Base-by-base conservation (phyloP, 2,329 filamentous ascomycete genomes). In the Aureobasidium namibiae region DNA sequence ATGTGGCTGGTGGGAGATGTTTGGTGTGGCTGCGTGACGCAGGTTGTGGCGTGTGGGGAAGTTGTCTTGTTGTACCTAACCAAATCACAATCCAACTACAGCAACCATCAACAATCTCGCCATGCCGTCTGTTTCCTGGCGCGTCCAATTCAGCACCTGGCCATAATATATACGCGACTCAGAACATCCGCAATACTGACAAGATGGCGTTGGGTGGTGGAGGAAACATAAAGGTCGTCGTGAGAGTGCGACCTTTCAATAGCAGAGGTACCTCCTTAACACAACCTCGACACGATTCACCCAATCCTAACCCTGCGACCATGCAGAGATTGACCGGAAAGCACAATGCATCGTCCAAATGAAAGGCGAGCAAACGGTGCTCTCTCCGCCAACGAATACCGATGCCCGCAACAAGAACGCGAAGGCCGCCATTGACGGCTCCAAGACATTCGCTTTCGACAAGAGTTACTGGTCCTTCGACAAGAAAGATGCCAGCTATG, bases 201-300 rank as follows among this genome's bases (percentile, higher is more conserved):
- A 63, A 31, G 63, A 89, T 89, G 86, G 81, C 83, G 69, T 79
- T 82, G 67, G 81, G 82, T 67, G 89, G 89, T 70, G 91, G 89
- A 77, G 92, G 94, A 72, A 99, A 99, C 73, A 99, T 99, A 75
- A 99, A 99, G 86, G 94, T 99, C 78, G 94, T 99, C 80, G 94
- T 99, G 80, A 86, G 94, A 78, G 87, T 89, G 68, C 85, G 94
- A 72, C 94, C 94, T 53, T 99, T 99, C 78, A 99, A 99, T 75
- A 86, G 85, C 70, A 86, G 92, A 92, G 90, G 91, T 92, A 80
- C 61, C 21, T 24, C 39, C 24, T 23, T 18, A 26, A 58, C 23
- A 18, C 21, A 9, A 3, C 9, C 23, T 26, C 11, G 7, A n/a
- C 18, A n/a, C 16, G 13, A n/a, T 10, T 1, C 10, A 14, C 7